Evolutionary conservation across 176 grass and related monocot species (phyloP).

Genomic region (Pontederia paniculata): DNA sequence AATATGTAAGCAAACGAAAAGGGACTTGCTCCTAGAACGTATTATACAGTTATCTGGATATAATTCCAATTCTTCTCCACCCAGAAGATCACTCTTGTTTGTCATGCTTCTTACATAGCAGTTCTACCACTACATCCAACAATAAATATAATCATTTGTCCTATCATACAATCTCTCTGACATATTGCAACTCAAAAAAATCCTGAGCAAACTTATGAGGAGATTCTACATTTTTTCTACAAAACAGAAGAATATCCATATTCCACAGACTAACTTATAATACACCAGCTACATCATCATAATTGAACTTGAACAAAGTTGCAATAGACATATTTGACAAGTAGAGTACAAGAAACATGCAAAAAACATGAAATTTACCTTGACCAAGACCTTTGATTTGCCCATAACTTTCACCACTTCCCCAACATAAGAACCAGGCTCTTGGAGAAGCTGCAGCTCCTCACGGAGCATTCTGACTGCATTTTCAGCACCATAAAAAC

Average conservation of each 20-base stretch:
- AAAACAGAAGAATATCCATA: slow-evolving; percentile 1
- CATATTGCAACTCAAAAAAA: too few relatives aligned
- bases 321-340: neutral
- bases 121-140: too few relatives aligned
- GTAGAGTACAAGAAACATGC: neutral
- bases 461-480: slow-evolving; percentile 90
- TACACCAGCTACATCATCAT: neutral
- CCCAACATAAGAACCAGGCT: slow-evolving; percentile 90
- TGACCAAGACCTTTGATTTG: slow-evolving; percentile 97
- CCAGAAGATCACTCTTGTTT: too few relatives aligned
- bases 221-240: too few relatives aligned
- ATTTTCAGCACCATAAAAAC: neutral
- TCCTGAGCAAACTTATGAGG: too few relatives aligned
- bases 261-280: neutral
- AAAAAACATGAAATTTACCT: slow-evolving; percentile 32
- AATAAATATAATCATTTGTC: too few relatives aligned
- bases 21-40: too few relatives aligned
- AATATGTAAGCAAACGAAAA: too few relatives aligned
- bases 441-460: slow-evolving; percentile 90
- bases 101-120: too few relatives aligned
- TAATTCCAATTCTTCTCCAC: too few relatives aligned
- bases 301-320: neutral
- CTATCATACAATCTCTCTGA: too few relatives aligned
- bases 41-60: too few relatives aligned
- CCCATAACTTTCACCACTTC: slow-evolving; percentile 99